phyloP scores from a whole-genome alignment of 768 basidiomycete genomes.

The Podaxis rugospora region DNA sequence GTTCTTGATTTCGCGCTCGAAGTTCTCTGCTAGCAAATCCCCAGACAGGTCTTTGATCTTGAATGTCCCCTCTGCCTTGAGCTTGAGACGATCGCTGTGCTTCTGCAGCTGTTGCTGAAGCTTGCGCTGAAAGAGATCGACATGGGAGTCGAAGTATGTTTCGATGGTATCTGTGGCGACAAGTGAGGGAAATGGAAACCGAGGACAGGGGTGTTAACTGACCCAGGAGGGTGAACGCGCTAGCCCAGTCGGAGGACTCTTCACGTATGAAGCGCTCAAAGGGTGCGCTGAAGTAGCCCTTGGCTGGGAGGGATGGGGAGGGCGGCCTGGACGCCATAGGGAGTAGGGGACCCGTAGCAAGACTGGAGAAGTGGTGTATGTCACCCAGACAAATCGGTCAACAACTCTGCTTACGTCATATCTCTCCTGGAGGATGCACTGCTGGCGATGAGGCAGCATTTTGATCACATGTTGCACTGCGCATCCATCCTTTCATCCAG shows the following conservation, averaged over 20 bases:
- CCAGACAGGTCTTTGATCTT: slow-evolving; percentile 53
- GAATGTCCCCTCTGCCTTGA: slow-evolving; percentile 76
- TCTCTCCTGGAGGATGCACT: not conserved
- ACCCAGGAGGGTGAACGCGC: slow-evolving; percentile 87
- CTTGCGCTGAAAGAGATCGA: slow-evolving; percentile 78
- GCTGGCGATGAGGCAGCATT: not conserved
- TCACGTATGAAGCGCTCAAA: slow-evolving; percentile 76
- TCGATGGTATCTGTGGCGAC: slow-evolving; percentile 75
- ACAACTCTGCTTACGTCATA: slow-evolving; percentile 9
- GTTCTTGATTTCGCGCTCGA: slow-evolving; percentile 39
- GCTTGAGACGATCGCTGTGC: slow-evolving; percentile 79
- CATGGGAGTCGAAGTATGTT: slow-evolving; percentile 90
- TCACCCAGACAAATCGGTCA: not conserved
- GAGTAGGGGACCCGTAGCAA: slow-evolving; percentile 11
- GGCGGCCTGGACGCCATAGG: slow-evolving; percentile 41
- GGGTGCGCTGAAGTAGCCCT: slow-evolving; percentile 59
- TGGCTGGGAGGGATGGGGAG: slow-evolving; percentile 32
- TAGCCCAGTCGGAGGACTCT: slow-evolving; percentile 71
- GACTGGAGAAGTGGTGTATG: not conserved
- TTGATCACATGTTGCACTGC: not conserved
- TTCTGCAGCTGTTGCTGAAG: slow-evolving; percentile 86
- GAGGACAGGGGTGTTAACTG: slow-evolving; percentile 17
- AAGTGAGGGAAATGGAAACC: slow-evolving; percentile 17
- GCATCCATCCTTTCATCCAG: not conserved
- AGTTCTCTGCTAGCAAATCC: slow-evolving; percentile 16